A percentile compares a stretch with the other conserved stretches of the same genome.
Conservation (phyloP, 306 rosid genomes). For the Malus domestica region ASM211411v1 NC_041789.1:22742501-22743000, state of each 20-base stretch:
- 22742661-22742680: neutral
- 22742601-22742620: too few relatives aligned
- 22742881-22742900: constrained; percentile 22
- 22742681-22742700: neutral
- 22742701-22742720: neutral
- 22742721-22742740: neutral
- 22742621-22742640: too few relatives aligned
- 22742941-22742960: constrained; percentile 11
- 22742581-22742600: too few relatives aligned
- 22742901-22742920: constrained; percentile 20
- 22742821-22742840: constrained; percentile 21
- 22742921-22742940: neutral
- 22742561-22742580: too few relatives aligned
- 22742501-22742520: too few relatives aligned
- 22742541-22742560: too few relatives aligned
- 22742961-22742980: constrained; percentile 23
- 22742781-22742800: constrained; percentile 5
- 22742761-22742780: neutral
- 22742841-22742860: constrained; percentile 1
- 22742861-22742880: constrained; percentile 24
- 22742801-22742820: constrained; percentile 17
- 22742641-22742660: neutral
- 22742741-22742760: neutral
- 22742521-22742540: too few relatives aligned
- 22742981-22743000: constrained; percentile 28